Evolutionary conservation across 2,329 filamentous ascomycete genomes (phyloP).

Genomic region (Fusarium kyushuense): DNA sequence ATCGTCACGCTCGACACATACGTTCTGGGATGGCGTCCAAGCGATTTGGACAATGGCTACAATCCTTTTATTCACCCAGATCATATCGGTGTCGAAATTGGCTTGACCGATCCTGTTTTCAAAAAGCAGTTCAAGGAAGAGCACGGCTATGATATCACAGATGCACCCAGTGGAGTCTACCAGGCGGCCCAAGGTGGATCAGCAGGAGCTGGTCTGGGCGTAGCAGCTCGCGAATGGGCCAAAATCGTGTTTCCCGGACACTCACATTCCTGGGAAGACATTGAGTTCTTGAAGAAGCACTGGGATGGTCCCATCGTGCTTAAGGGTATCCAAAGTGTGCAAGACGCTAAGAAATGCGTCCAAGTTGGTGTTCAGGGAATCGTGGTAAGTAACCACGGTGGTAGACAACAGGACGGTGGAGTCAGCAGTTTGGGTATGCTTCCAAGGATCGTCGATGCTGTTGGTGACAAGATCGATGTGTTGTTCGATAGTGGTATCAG

Average conservation of each 20-base stretch:
- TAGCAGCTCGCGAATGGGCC: conserved; percentile 32
- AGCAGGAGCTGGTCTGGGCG: conserved; percentile 16
- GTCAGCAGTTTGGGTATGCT: conserved; percentile 34
- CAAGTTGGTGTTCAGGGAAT: conserved; percentile 32
- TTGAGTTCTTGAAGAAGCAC: conserved; percentile 29
- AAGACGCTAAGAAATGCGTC: conserved; percentile 24
- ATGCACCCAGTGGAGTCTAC: conserved; percentile 23
- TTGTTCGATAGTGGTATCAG: conserved; percentile 20
- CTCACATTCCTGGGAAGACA: conserved; percentile 28
- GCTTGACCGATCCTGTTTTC: conserved; percentile 33
- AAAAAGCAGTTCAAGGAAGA: conserved; percentile 27
- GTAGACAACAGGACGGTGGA: conserved; percentile 31
- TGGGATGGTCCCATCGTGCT: conserved; percentile 32
- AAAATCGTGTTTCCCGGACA: conserved; percentile 35
- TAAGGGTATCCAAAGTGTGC: conserved; percentile 29
- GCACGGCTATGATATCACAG: conserved; percentile 23
- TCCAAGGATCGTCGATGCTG: conserved; percentile 13
- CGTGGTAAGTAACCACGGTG: conserved; percentile 32
- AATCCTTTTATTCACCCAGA: conserved; percentile 36
- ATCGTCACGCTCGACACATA: conserved; percentile 23
- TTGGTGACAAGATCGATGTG: conserved; percentile 11
- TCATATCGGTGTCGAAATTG: conserved; percentile 34
- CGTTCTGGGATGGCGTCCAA: conserved; percentile 22
- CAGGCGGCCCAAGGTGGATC: conserved; percentile 29
- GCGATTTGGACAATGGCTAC: conserved; percentile 29